A percentile compares a stretch with the other conserved stretches of the same genome.
These are phyloP conservation scores for Stephania cephalantha DNA, from an alignment of 164 flowering plant genomes.

Conservation along the genomic window DNA sequence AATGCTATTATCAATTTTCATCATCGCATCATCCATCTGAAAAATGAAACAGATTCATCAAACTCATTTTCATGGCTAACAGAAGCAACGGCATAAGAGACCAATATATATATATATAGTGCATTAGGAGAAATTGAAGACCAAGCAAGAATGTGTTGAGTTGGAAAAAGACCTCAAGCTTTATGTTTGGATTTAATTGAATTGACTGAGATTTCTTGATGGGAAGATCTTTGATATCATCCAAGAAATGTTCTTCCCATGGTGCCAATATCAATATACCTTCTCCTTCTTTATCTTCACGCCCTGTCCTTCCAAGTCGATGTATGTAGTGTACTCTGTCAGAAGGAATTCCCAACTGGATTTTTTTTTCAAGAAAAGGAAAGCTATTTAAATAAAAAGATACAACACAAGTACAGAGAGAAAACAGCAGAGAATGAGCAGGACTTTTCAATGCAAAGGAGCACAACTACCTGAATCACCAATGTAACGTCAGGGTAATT, in stretches of 20 bases:
- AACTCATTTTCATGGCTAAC: background rate
- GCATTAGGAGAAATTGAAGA: background rate
- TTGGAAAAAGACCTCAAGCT: conserved; percentile 48
- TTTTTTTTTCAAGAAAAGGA: background rate
- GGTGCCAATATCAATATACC: conserved; percentile 89
- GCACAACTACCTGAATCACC: conserved; percentile 71
- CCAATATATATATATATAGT: too few species aligned
- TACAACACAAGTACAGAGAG: background rate
- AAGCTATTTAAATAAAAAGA: conserved; percentile 2
- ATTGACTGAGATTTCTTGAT: conserved; percentile 49
- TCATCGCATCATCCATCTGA: conserved; percentile 66
- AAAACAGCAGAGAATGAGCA: background rate
- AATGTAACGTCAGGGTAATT: conserved; percentile 91
- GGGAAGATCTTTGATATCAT: conserved; percentile 77
- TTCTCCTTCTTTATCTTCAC: conserved; percentile 90
- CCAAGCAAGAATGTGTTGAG: background rate
- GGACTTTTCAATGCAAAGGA: background rate
- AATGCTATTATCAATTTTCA: conserved; percentile 53
- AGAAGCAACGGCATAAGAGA: background rate
- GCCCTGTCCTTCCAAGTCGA: conserved; percentile 92
- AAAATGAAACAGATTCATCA: conserved; percentile 1
- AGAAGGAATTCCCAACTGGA: conserved; percentile 75
- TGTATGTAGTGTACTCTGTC: conserved; percentile 88
- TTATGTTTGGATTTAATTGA: conserved; percentile 39
- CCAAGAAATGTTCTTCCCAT: conserved; percentile 87